Evolutionary conservation across 257 asterid genomes (phyloP).

Genomic region (Solanum boliviense): DNA sequence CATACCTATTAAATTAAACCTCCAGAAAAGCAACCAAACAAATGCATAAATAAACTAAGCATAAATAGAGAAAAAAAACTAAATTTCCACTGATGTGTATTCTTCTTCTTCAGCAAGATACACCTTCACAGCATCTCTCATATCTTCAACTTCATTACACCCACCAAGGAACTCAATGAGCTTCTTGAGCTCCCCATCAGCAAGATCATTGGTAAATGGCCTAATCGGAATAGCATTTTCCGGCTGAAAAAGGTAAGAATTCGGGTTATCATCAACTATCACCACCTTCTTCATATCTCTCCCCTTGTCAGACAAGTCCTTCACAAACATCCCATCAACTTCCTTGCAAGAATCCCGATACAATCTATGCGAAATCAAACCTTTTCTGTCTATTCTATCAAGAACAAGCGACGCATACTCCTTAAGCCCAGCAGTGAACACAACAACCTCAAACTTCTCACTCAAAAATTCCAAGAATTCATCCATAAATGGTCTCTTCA

Average conservation of each 20-base stretch:
- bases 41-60: background rate
- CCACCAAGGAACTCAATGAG: slow-evolving; percentile 44
- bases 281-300: slow-evolving; percentile 51
- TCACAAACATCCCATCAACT: slow-evolving; percentile 67
- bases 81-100: slow-evolving; percentile 7
- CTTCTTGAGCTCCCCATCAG: slow-evolving; percentile 60
- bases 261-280: slow-evolving; percentile 88
- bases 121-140: slow-evolving; percentile 46
- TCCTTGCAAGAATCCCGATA: slow-evolving; percentile 72
- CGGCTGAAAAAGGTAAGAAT: slow-evolving; percentile 61
- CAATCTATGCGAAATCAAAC: slow-evolving; percentile 46
- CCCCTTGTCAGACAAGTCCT: slow-evolving; percentile 66
- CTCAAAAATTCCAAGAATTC: slow-evolving; percentile 52
- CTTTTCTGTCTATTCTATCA: slow-evolving; percentile 55
- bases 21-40: background rate
- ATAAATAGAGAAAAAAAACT: background rate
- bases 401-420: slow-evolving; percentile 82
- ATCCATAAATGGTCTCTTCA: slow-evolving; percentile 78
- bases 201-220: slow-evolving; percentile 57
- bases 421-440: slow-evolving; percentile 80
- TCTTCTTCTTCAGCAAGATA: slow-evolving; percentile 18
- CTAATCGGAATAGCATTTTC: slow-evolving; percentile 60
- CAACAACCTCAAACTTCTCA: slow-evolving; percentile 54
- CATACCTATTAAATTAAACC: background rate
- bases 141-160: slow-evolving; percentile 45